These are phyloP conservation scores for Eucalyptus regnans DNA, from an alignment of 345 rosid species.

Conservation along the genomic window DNA sequence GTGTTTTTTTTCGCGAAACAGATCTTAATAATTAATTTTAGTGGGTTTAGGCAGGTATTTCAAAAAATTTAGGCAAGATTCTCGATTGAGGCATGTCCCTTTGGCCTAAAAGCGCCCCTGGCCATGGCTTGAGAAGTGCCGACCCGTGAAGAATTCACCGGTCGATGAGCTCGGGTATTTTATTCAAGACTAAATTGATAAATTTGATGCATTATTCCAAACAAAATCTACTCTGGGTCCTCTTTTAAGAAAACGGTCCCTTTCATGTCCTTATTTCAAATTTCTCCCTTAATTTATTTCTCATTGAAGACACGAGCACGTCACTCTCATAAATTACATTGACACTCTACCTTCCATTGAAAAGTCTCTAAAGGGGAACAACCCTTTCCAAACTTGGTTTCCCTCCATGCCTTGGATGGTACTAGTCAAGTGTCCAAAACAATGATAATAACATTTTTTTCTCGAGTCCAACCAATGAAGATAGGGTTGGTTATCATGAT, in stretches of 20 bases:
- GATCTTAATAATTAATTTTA: not conserved
- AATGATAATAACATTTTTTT: not conserved
- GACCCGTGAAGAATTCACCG: not conserved
- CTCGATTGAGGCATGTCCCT: rapidly evolving
- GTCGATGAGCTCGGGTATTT: not conserved
- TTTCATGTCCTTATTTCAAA: not conserved
- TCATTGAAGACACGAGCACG: not conserved
- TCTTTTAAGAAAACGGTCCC: not conserved
- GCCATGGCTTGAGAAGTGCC: not conserved
- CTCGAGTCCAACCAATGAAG: not conserved
- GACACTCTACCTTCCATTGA: not conserved
- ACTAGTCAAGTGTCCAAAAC: not conserved
- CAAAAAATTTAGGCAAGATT: not conserved
- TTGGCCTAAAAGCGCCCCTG: not conserved
- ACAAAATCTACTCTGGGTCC: not conserved
- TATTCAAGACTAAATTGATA: not conserved
- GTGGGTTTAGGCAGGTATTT: not conserved
- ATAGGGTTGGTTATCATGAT: not conserved
- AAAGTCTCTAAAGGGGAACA: not conserved
- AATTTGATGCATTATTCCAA: not conserved
- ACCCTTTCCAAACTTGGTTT: not conserved
- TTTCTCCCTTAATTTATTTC: not conserved
- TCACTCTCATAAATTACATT: not conserved
- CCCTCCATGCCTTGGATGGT: not conserved
- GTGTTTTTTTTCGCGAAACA: not conserved